These are phyloP conservation scores for Ogataea nonfermentans DNA, from an alignment of 805 yeast genomes.

Conservation along the genomic window DNA sequence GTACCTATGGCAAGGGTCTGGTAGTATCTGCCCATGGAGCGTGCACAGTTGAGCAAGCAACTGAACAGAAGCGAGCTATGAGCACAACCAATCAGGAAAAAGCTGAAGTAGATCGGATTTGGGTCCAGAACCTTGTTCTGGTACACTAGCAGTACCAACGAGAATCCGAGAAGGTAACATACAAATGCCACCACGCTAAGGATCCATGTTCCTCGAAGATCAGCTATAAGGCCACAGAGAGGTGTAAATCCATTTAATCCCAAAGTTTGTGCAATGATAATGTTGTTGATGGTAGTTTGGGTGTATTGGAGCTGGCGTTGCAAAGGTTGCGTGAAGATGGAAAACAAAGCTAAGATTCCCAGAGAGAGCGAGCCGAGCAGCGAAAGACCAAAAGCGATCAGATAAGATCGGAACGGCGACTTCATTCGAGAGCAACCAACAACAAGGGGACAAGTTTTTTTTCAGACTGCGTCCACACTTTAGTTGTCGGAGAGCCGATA, in stretches of 20 bases:
- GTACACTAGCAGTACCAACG: constrained; percentile 42
- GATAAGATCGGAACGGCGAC: constrained; percentile 15
- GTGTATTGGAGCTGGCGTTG: constrained; percentile 54
- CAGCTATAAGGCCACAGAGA: constrained; percentile 76
- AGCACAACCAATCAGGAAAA: constrained; percentile 64
- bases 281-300: constrained; percentile 63
- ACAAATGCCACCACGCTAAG: constrained; percentile 59
- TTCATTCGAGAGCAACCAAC: not conserved
- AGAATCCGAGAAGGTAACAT: constrained; percentile 67
- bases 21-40: constrained; percentile 60
- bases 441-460: constrained; percentile 1
- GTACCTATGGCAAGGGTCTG: constrained; percentile 80
- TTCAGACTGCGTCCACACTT: not conserved
- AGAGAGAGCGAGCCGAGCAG: constrained; percentile 30
- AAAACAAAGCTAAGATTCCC: constrained; percentile 34
- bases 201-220: constrained; percentile 72
- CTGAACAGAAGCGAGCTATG: constrained; percentile 68
- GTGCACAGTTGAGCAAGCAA: constrained; percentile 75
- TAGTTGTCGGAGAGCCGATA: constrained; percentile 13
- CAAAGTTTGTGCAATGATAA: constrained; percentile 70
- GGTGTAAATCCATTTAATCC: constrained; percentile 88
- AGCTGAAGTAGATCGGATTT: constrained; percentile 44
- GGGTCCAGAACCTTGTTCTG: constrained; percentile 30
- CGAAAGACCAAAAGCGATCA: constrained; percentile 29
- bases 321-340: constrained; percentile 74